Conservation (phyloP, 2,329 filamentous ascomycete species). For the Fusarium sp. region DNA sequence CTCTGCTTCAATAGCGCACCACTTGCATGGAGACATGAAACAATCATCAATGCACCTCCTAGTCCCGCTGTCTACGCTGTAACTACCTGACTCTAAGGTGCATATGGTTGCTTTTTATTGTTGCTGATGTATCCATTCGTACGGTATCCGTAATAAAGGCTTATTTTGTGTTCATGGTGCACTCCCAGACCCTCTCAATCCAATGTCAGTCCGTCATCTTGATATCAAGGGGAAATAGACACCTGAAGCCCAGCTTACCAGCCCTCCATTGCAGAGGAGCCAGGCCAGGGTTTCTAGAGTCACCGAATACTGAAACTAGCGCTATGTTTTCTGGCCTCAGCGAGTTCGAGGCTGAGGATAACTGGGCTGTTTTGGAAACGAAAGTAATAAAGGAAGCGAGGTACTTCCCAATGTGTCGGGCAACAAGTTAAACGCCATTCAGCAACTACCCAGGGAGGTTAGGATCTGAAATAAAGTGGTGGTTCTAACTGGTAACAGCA, state of each 20-base stretch:
- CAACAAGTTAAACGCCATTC: neutral
- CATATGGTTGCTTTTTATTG: slow-evolving; percentile 11
- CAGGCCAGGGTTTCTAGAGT: neutral
- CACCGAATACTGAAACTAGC: slow-evolving; percentile 14
- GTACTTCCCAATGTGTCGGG: neutral
- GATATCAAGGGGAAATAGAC: neutral
- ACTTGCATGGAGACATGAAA: neutral
- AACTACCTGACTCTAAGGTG: neutral
- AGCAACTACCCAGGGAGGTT: neutral
- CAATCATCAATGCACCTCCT: neutral
- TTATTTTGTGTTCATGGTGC: neutral
- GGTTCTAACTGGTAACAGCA: neutral
- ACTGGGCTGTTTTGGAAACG: neutral
- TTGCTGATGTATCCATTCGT: neutral
- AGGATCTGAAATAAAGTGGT: neutral
- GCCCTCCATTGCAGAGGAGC: neutral
- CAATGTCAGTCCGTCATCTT: neutral
- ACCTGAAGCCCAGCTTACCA: neutral
- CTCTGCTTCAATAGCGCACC: neutral
- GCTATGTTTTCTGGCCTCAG: neutral
- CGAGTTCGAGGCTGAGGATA: neutral
- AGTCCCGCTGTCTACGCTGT: neutral
- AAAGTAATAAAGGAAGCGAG: neutral
- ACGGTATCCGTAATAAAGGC: neutral
- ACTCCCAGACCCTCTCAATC: neutral